Conservation (phyloP, 441 rosid species). For the Bruguiera hainesii region DNA sequence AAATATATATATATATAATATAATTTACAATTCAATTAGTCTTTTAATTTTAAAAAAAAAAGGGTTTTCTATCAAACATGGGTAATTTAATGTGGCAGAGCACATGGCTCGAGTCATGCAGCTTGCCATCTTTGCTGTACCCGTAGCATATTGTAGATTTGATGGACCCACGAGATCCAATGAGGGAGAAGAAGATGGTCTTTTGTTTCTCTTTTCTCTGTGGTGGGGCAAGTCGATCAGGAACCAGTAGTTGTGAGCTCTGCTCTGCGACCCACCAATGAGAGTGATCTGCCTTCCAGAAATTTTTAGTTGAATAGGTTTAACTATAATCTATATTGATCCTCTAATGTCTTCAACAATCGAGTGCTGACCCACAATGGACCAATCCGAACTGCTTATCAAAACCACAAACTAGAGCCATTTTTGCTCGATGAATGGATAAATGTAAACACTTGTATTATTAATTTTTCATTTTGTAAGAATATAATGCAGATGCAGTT, state of each 20-base stretch:
- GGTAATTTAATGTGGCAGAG: constrained; percentile 4
- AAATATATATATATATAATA: too few species aligned
- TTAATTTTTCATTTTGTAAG: too few species aligned
- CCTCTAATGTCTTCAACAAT: neutral
- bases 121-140: constrained; percentile 20
- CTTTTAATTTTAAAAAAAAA: neutral
- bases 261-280: constrained; percentile 21
- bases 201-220: neutral
- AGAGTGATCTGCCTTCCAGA: neutral
- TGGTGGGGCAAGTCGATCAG: constrained; percentile 6
- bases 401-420: too few species aligned
- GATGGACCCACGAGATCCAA: neutral
- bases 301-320: neutral
- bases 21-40: too few species aligned
- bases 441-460: too few species aligned
- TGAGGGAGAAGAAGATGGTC: neutral
- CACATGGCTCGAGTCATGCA: constrained; percentile 29
- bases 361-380: neutral
- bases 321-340: too few species aligned
- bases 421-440: too few species aligned
- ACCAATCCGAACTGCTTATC: constrained; percentile 4
- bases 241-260: constrained; percentile 7
- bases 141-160: constrained; percentile 6
- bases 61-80: too few species aligned
- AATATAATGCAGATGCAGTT: too few species aligned